Evolutionary conservation across 1,139 yeast genomes (phyloP).

Genomic region (Candida gigantensis): DNA sequence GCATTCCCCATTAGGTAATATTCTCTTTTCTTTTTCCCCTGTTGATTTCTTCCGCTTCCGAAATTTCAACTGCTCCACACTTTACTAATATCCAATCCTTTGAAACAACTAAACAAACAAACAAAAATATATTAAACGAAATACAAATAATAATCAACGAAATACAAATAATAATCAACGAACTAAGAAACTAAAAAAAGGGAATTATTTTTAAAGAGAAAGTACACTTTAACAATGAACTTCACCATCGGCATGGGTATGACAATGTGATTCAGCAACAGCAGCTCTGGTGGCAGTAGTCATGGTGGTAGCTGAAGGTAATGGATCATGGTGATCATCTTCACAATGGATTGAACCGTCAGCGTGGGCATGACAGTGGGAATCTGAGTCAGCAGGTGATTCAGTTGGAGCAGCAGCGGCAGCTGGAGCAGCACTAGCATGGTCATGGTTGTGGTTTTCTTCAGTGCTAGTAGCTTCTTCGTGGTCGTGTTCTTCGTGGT

Average conservation of each 20-base stretch:
- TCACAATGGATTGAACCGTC: not conserved
- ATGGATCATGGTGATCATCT: not conserved
- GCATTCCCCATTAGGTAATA: too few species aligned
- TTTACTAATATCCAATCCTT: too few species aligned
- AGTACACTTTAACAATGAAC: slow-evolving; percentile 16
- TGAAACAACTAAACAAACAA: too few species aligned
- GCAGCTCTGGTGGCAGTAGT: slow-evolving; percentile 5
- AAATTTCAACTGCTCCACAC: too few species aligned
- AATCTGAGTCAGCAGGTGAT: not conserved
- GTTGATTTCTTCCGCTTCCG: too few species aligned
- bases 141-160: too few species aligned
- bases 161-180: too few species aligned
- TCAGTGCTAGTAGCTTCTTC: too few species aligned
- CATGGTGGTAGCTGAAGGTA: not conserved
- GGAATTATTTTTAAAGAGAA: not conserved
- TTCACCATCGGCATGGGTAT: slow-evolving; percentile 23
- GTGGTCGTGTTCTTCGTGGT: slow-evolving; percentile 3
- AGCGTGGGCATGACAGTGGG: not conserved
- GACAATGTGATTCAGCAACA: slow-evolving; percentile 17
- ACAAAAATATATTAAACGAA: too few species aligned
- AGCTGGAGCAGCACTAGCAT: slow-evolving; percentile 3
- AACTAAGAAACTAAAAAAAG: too few species aligned
- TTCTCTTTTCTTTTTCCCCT: too few species aligned
- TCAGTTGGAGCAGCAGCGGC: slow-evolving; percentile 9
- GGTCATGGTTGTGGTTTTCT: slow-evolving; percentile 3